Percentiles rank a stretch among this genome's conserved stretches.
These are phyloP conservation scores for Pseudozyma sp. DNA, from an alignment of 1,284 basidiomycete species.

Conservation along the genomic window DNA sequence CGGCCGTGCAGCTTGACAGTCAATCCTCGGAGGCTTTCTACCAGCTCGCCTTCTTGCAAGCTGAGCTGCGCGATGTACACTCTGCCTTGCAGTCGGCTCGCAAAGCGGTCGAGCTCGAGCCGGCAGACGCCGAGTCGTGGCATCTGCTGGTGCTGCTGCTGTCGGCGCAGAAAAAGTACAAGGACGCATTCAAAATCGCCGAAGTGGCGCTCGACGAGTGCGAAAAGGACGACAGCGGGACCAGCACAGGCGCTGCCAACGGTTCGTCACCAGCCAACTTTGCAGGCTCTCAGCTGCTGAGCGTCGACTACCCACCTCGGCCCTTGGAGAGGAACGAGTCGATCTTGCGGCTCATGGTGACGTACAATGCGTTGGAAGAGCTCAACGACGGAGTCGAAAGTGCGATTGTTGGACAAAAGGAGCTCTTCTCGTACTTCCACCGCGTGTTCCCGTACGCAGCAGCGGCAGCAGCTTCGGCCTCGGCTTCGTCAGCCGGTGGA, in stretches of 20 bases:
- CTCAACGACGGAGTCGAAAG: conserved; percentile 85
- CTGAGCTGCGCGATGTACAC: conserved; percentile 78
- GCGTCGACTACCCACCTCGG: conserved; percentile 72
- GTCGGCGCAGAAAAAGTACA: conserved; percentile 83
- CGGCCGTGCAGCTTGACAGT: conserved; percentile 74
- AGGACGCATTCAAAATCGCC: conserved; percentile 80
- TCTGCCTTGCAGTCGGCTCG: conserved; percentile 79
- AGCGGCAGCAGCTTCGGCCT: conserved; percentile 36
- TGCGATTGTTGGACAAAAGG: conserved; percentile 84
- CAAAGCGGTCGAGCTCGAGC: conserved; percentile 78
- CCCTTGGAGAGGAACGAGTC: conserved; percentile 79
- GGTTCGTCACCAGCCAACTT: conserved; percentile 60
- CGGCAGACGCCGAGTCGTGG: conserved; percentile 84
- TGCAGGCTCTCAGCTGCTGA: conserved; percentile 71
- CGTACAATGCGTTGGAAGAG: conserved; percentile 85
- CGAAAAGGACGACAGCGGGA: conserved; percentile 64
- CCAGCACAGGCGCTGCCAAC: conserved; percentile 67
- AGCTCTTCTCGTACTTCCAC: conserved; percentile 83
- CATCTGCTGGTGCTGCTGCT: conserved; percentile 88
- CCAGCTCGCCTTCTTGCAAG: conserved; percentile 69
- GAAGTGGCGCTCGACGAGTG: conserved; percentile 73
- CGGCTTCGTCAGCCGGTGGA: conserved; percentile 22
- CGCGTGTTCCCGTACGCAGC: conserved; percentile 51
- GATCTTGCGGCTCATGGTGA: conserved; percentile 86
- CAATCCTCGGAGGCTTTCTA: conserved; percentile 77